These are phyloP conservation scores for Hanseniaspora lachancei DNA, from an alignment of 805 yeast species.

Conservation along the genomic window DNA sequence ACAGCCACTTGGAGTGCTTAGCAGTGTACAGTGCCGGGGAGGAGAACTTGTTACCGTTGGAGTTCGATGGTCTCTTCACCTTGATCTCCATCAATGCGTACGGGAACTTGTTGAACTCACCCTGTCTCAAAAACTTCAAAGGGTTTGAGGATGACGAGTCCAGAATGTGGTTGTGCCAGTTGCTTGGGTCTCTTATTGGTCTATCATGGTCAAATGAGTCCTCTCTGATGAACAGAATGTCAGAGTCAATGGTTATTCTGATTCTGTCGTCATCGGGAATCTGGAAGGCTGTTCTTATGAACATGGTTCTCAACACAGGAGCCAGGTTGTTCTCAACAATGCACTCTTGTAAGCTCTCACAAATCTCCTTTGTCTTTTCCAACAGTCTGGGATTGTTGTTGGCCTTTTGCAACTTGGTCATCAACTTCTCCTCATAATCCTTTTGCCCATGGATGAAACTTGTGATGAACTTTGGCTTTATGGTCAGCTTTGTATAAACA, in stretches of 20 bases:
- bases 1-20: slow-evolving; percentile 61
- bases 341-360: slow-evolving; percentile 48
- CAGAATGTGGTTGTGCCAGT: slow-evolving; percentile 87
- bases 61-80: slow-evolving; percentile 32
- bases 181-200: slow-evolving; percentile 77
- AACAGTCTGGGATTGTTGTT: slow-evolving; percentile 42
- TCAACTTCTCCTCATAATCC: slow-evolving; percentile 36
- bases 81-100: slow-evolving; percentile 81
- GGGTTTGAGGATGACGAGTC: slow-evolving; percentile 66
- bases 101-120: slow-evolving; percentile 76
- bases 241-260: slow-evolving; percentile 80
- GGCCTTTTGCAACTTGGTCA: slow-evolving; percentile 50
- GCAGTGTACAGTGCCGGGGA: slow-evolving; percentile 21
- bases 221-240: slow-evolving; percentile 76
- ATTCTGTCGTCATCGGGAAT: slow-evolving; percentile 94
- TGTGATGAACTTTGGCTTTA: slow-evolving; percentile 74
- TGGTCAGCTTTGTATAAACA: slow-evolving; percentile 49
- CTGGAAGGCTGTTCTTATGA: slow-evolving; percentile 90
- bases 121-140: slow-evolving; percentile 61
- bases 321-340: slow-evolving; percentile 55
- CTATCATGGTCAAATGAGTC: slow-evolving; percentile 72
- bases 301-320: slow-evolving; percentile 76
- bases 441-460: slow-evolving; percentile 47
- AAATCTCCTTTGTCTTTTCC: slow-evolving; percentile 40
- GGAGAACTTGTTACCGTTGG: slow-evolving; percentile 28